Conservation (phyloP, 140 eudicot species). For the Flaveria floridana region DNA sequence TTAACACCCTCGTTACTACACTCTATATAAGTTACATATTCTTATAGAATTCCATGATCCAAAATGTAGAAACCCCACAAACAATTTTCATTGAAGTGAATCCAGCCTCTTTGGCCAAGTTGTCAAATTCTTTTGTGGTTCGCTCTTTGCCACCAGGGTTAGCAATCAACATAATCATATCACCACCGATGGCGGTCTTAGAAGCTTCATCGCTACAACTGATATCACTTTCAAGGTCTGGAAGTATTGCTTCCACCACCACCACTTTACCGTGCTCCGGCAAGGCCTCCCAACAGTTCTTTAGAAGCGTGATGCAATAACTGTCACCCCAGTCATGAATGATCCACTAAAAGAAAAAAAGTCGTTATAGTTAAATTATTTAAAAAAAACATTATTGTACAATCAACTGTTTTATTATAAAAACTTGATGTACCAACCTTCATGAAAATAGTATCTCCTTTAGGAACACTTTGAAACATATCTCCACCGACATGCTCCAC, state of each 20-base stretch:
- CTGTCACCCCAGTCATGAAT: conserved; percentile 45
- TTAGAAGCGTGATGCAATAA: conserved; percentile 37
- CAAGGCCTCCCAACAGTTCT: conserved; percentile 39
- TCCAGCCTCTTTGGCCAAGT: conserved; percentile 43
- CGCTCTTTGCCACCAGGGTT: conserved; percentile 52
- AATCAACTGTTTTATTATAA: neutral
- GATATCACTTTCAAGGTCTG: conserved; percentile 23
- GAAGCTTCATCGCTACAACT: conserved; percentile 18
- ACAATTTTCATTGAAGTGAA: conserved; percentile 24
- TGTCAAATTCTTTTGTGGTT: conserved; percentile 32
- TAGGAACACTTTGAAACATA: conserved; percentile 53
- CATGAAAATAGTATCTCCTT: conserved; percentile 51
- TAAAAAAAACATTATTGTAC: neutral
- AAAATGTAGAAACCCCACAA: conserved; percentile 23
- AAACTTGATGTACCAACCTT: conserved; percentile 36
- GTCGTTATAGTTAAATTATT: neutral
- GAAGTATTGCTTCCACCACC: conserved; percentile 39
- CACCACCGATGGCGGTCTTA: neutral
- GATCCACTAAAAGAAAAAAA: conserved; percentile 37
- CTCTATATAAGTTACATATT: conserved; percentile 14
- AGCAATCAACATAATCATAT: conserved; percentile 40
- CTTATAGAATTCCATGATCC: conserved; percentile 47
- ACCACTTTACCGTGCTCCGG: conserved; percentile 52
- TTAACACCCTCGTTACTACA: conserved; percentile 19
- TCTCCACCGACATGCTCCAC: conserved; percentile 55